Base-by-base conservation (phyloP, 148 eudicot species). In the Nepenthes mirabilis region DNA sequence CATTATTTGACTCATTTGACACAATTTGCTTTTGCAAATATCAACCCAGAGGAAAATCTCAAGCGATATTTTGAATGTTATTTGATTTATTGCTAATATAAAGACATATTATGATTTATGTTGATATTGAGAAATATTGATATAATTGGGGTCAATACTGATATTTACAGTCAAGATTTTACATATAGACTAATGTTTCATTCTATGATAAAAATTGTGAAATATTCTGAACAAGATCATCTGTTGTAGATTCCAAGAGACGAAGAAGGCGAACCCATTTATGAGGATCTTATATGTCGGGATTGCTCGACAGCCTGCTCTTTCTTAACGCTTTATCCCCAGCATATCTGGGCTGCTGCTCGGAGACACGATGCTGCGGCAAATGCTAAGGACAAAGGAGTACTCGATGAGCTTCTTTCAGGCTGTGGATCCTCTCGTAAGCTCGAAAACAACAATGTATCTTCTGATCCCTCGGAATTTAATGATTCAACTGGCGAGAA, bases 201-300 rank as follows among this genome's bases (percentile, higher is more conserved):
- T 49, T 10, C 52, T 49, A 12, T 49, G 52, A n/a, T 2, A 49
- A 49, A 11, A 45, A 45, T 57, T 34, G 10, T 57, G 43, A 9
- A 11, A 35, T 34, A 35, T 23, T 0, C 37, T 23, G 23, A 14
- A 37, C 61, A n/a, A 56, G 9, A 45, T 32, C 10, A 37, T 65
- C 47, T 61, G 52, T 65, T 55, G 9, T 79, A 91, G 99, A 66
- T 94, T 68, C 99, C 99, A n/a, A 81, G 78, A 60, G 89, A 88
- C 43, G 91, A 88, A 45, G 96, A 93, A 58, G 99, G 91, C 55
- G 90, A 84, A 75, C 83, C 82, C 12, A 66, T 81, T 12, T 94
- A 82, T 59, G 95, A 89, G 74, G 99, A 94, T 67, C 82, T 94
- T 66, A 81, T 94, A 63, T 94, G 97, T 73, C 86, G 61, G 56